Conservation (phyloP, 306 rosid species). For the Cicer judaicum region DNA sequence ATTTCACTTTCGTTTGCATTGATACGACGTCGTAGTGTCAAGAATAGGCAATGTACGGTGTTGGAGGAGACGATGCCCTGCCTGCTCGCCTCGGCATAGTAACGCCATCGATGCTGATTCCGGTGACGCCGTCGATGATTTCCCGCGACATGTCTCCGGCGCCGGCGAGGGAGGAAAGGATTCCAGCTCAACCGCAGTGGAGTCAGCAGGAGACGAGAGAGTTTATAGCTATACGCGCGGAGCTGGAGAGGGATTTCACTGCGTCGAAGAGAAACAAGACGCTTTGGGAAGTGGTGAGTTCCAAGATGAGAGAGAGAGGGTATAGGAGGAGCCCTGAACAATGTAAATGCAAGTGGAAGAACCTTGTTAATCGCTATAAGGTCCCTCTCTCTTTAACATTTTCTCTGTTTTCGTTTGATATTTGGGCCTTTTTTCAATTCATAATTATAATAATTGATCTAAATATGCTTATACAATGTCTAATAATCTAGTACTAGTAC, state of each 20-base stretch:
- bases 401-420: conserved; percentile 7
- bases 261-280: conserved; percentile 68
- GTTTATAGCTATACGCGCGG: conserved; percentile 79
- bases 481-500: not conserved
- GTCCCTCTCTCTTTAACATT: conserved; percentile 40
- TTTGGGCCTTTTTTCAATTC: not conserved
- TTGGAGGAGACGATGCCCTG: conserved; percentile 50
- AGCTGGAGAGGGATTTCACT: conserved; percentile 70
- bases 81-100: conserved; percentile 52
- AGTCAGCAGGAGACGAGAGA: conserved; percentile 79
- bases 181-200: conserved; percentile 76
- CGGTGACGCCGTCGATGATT: conserved; percentile 45
- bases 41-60: conserved; percentile 47
- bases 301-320: conserved; percentile 68
- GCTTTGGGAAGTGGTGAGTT: conserved; percentile 88
- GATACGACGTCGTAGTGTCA: conserved; percentile 28
- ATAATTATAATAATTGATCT: not conserved
- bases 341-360: conserved; percentile 98
- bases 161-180: conserved; percentile 48
- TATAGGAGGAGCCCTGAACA: conserved; percentile 80
- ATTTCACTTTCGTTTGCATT: not conserved
- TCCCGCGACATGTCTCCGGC: conserved; percentile 52
- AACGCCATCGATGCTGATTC: conserved; percentile 46
- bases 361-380: conserved; percentile 93
- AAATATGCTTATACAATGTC: not conserved